Evolutionary conservation across 164 flowering plant genomes (phyloP).

Genomic region (Stephania yunnanensis): DNA sequence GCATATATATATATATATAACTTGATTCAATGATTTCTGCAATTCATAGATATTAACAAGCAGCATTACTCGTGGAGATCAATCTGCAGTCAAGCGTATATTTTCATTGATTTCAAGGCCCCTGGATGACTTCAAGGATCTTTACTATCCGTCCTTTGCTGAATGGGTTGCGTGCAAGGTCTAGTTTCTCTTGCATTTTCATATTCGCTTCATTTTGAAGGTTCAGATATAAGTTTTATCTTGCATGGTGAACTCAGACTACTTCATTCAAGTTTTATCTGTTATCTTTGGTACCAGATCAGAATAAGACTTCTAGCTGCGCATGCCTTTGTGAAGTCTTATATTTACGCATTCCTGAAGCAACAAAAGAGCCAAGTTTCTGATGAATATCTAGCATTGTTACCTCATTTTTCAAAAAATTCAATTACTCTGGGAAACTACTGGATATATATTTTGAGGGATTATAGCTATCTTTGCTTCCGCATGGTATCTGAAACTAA

Average conservation of each 20-base stretch:
- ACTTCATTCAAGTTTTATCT: background rate
- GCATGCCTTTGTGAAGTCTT: constrained; percentile 95
- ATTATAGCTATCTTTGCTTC: constrained; percentile 57
- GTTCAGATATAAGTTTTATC: constrained; percentile 3
- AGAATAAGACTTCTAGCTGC: constrained; percentile 87
- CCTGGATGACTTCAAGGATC: constrained; percentile 67
- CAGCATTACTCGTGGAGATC: constrained; percentile 83
- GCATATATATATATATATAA: background rate
- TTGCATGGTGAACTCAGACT: background rate
- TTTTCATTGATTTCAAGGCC: constrained; percentile 84
- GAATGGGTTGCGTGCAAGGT: constrained; percentile 99
- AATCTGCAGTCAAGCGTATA: constrained; percentile 78
- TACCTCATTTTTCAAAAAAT: constrained; percentile 72
- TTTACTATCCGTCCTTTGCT: constrained; percentile 96
- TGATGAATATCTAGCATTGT: constrained; percentile 57
- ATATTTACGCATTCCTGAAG: constrained; percentile 65
- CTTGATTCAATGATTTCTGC: constrained; percentile 8
- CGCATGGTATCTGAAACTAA: constrained; percentile 37
- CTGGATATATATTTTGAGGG: constrained; percentile 72
- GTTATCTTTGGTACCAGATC: constrained; percentile 36
- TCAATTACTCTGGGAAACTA: constrained; percentile 67
- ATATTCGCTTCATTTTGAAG: background rate
- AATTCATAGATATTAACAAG: constrained; percentile 74
- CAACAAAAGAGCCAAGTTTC: constrained; percentile 40
- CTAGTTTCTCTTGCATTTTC: constrained; percentile 1